A percentile compares a stretch with the other conserved stretches of the same genome.
These are phyloP conservation scores for Trichosporon ovoides DNA, from an alignment of 1,284 basidiomycete species.

Conservation along the genomic window DNA sequence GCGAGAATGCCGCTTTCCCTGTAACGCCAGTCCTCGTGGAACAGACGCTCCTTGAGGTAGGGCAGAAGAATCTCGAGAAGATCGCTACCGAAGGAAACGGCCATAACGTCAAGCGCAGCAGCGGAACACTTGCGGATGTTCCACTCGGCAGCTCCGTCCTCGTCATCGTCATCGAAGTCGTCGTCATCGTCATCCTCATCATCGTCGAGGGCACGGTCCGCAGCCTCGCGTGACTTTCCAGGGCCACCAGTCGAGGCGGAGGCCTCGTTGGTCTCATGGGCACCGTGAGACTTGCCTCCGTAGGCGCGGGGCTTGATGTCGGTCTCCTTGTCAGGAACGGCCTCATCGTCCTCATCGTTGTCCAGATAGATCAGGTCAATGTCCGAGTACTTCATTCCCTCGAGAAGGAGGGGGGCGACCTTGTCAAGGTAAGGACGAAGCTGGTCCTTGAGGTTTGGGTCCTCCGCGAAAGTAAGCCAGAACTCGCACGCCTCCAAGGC, in stretches of 20 bases:
- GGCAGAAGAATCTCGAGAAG: constrained; percentile 83
- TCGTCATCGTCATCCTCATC: constrained; percentile 81
- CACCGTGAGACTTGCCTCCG: constrained; percentile 68
- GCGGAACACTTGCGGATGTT: constrained; percentile 97
- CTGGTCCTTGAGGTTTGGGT: constrained; percentile 75
- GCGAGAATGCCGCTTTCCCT: constrained; percentile 94
- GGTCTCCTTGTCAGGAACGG: constrained; percentile 82
- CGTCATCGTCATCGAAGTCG: constrained; percentile 87
- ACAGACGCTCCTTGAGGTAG: constrained; percentile 87
- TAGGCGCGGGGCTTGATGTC: constrained; percentile 97
- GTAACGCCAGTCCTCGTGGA: constrained; percentile 89
- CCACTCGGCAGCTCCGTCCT: constrained; percentile 98
- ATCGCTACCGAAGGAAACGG: constrained; percentile 82
- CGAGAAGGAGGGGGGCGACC: constrained; percentile 86
- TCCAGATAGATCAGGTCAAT: constrained; percentile 94
- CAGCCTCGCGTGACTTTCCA: constrained; percentile 40
- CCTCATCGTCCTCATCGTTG: constrained; percentile 75
- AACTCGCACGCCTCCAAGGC: constrained; percentile 98
- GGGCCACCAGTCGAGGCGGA: constrained; percentile 22
- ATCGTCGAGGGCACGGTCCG: constrained; percentile 51
- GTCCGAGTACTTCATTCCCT: constrained; percentile 97
- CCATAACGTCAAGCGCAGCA: constrained; percentile 93
- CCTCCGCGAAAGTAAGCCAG: constrained; percentile 98
- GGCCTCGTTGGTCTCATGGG: constrained; percentile 57
- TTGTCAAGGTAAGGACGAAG: constrained; percentile 78